Conservation (phyloP, 2,329 filamentous ascomycete species). For the Cordyceps cicadae region DNA sequence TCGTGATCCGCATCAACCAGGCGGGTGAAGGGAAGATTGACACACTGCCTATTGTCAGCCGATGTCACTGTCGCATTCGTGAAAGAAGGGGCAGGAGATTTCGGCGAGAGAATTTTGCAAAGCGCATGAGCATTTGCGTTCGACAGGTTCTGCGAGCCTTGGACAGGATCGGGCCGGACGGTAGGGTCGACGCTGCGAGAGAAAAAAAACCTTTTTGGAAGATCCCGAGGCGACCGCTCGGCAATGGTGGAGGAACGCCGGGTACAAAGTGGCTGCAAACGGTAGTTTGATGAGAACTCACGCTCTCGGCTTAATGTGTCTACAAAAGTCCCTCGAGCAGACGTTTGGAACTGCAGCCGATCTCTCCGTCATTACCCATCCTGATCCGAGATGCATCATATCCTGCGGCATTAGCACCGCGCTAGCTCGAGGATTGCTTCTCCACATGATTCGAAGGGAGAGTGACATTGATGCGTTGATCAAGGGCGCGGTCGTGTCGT, state of each 20-base stretch:
- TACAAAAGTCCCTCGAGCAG: conserved; percentile 31
- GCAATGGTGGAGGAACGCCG: conserved; percentile 31
- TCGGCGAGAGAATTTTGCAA: conserved; percentile 35
- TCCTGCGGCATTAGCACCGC: conserved; percentile 39
- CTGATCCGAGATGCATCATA: conserved; percentile 43
- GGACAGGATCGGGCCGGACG: conserved; percentile 38
- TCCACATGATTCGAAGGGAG: conserved; percentile 34
- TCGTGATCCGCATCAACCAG: conserved; percentile 31
- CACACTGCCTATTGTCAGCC: conserved; percentile 43
- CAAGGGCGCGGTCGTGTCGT: conserved; percentile 33
- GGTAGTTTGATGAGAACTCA: conserved; percentile 47
- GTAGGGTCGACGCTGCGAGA: conserved; percentile 32
- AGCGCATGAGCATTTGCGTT: conserved; percentile 38
- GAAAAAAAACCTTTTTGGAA: conserved; percentile 27
- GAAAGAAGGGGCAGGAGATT: conserved; percentile 31
- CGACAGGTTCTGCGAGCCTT: conserved; percentile 37
- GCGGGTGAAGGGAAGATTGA: conserved; percentile 44
- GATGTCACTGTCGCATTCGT: conserved; percentile 39
- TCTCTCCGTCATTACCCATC: conserved; percentile 34
- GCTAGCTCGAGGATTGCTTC: conserved; percentile 37
- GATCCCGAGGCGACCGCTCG: conserved; percentile 33
- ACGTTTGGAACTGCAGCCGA: conserved; percentile 34
- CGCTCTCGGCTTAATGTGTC: conserved; percentile 37
- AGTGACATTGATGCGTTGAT: conserved; percentile 33
- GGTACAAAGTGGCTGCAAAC: conserved; percentile 37